Evolutionary conservation across 1,284 basidiomycete species (phyloP).

Genomic region (Cutaneotrichosporon sp.): DNA sequence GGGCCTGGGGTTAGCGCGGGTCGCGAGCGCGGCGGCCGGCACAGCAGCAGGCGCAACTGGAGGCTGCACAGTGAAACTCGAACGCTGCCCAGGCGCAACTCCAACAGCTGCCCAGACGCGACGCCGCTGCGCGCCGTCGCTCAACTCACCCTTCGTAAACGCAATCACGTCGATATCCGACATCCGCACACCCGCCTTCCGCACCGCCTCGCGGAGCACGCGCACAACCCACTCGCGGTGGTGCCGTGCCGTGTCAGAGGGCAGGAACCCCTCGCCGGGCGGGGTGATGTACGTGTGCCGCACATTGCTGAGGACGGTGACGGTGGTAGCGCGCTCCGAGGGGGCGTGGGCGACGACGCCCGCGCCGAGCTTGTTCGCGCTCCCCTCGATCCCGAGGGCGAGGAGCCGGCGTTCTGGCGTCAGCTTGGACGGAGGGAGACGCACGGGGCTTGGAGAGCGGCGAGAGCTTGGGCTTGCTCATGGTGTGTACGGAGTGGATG

Average conservation of each 20-base stretch:
- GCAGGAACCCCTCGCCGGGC: slow-evolving; percentile 95
- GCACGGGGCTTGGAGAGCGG: slow-evolving; percentile 40
- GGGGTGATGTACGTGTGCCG: slow-evolving; percentile 98
- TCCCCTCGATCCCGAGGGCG: slow-evolving; percentile 84
- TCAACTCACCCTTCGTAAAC: slow-evolving; percentile 81
- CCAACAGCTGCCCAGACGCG: background rate
- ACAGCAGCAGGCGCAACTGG: too few species aligned
- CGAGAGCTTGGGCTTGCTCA: slow-evolving; percentile 35
- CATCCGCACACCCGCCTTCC: slow-evolving; percentile 69
- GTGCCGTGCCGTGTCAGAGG: slow-evolving; percentile 91
- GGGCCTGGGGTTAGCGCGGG: slow-evolving; percentile 71
- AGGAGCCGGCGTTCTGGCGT: slow-evolving; percentile 41
- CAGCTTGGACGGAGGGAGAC: slow-evolving; percentile 9
- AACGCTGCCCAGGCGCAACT: too few species aligned
- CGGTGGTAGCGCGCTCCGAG: slow-evolving; percentile 53
- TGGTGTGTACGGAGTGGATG: slow-evolving; percentile 12
- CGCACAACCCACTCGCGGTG: slow-evolving; percentile 90
- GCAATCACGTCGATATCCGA: slow-evolving; percentile 90
- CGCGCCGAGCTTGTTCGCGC: slow-evolving; percentile 97
- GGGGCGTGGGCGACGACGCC: slow-evolving; percentile 83
- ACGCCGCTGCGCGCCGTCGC: background rate
- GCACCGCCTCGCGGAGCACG: slow-evolving; percentile 79
- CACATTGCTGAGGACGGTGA: slow-evolving; percentile 72
- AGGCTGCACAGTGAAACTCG: too few species aligned
- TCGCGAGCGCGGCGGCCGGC: too few species aligned